A percentile compares a stretch with the other conserved stretches of the same genome.
Evolutionary conservation across 768 basidiomycete genomes (phyloP).

Genomic region (Saitozyma podzolica): DNA sequence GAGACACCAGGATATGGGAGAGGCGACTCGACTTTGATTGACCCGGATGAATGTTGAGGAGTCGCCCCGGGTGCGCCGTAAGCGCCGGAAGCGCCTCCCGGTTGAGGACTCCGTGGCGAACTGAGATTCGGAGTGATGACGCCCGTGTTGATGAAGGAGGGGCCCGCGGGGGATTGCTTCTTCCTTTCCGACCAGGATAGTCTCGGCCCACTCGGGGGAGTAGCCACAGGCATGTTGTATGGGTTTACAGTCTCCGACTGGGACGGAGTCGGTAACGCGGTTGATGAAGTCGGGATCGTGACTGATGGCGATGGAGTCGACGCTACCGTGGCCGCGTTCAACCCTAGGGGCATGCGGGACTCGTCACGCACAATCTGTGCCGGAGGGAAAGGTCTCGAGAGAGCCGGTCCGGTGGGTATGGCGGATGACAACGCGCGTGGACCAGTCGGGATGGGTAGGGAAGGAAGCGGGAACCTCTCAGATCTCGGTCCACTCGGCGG

Average conservation of each 20-base stretch:
- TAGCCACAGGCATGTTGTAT: not conserved
- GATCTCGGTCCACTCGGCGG: constrained; percentile 35
- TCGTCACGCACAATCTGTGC: not conserved
- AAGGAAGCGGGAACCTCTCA: constrained; percentile 28
- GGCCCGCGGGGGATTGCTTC: constrained; percentile 9
- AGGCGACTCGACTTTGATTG: not conserved
- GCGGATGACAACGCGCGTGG: constrained; percentile 8
- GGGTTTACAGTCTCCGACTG: not conserved
- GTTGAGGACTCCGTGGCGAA: not conserved
- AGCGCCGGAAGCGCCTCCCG: not conserved
- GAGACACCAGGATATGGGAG: not conserved
- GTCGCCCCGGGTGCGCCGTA: not conserved
- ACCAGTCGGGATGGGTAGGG: constrained; percentile 12
- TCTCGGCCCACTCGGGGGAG: constrained; percentile 9
- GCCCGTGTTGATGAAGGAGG: not conserved
- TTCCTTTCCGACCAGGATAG: constrained; percentile 38
- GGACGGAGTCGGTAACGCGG: not conserved
- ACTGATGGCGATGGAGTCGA: not conserved
- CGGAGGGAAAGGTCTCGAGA: not conserved
- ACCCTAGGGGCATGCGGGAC: too few species aligned
- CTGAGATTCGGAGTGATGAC: constrained; percentile 5
- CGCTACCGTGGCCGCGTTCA: not conserved
- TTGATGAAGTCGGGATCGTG: constrained; percentile 3
- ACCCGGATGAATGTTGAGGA: not conserved
- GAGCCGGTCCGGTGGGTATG: constrained; percentile 1